Conservation (phyloP, 2,329 filamentous ascomycete genomes). For the Paramyrothecium sp. region DNA sequence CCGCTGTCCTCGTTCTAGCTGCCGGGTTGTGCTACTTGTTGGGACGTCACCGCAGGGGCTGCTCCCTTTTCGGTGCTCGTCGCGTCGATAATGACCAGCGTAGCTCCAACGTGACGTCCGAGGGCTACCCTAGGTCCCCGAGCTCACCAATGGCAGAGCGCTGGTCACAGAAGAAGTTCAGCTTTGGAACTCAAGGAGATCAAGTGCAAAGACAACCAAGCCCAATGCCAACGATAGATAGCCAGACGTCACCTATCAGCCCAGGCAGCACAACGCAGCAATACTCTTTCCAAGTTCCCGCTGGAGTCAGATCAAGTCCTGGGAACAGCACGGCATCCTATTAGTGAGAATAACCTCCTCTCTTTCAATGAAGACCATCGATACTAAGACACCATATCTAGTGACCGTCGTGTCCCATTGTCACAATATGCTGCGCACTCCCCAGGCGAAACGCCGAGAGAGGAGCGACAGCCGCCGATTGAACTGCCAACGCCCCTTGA, state of each 20-base stretch:
- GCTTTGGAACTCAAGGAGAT: not conserved
- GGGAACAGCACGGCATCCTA: not conserved
- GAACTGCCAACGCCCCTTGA: conserved; percentile 3
- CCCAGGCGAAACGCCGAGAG: not conserved
- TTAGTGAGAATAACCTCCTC: not conserved
- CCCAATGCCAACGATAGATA: not conserved
- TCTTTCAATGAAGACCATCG: not conserved
- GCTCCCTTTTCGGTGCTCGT: not conserved
- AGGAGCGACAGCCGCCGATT: not conserved
- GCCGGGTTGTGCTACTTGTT: conserved; percentile 47
- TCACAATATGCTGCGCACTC: not conserved
- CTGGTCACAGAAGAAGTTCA: not conserved
- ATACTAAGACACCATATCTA: not conserved
- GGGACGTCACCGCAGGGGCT: conserved; percentile 34
- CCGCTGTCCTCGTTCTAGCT: conserved; percentile 41
- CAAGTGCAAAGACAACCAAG: not conserved
- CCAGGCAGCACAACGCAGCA: not conserved
- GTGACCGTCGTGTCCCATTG: not conserved
- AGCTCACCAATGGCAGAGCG: not conserved
- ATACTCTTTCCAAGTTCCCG: not conserved
- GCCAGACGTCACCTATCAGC: not conserved
- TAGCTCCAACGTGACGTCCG: not conserved
- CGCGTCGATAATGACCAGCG: not conserved
- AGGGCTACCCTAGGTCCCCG: not conserved
- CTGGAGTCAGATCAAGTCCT: not conserved